Evolutionary conservation across 257 asterid species (phyloP).

Genomic region (Cinchona pubescens): DNA sequence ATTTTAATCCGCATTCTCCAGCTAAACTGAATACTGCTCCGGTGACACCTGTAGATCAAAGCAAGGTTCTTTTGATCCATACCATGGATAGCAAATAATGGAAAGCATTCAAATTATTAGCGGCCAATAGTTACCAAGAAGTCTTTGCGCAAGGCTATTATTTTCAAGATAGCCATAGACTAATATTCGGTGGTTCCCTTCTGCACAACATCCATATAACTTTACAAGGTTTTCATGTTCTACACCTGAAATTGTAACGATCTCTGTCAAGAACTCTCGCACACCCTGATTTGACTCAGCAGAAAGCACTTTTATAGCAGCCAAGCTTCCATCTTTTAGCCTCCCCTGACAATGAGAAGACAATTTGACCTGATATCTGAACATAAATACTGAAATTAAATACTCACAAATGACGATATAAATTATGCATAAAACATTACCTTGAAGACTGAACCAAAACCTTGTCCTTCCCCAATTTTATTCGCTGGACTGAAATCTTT

Average conservation of each 20-base stretch:
- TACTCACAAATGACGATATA: not conserved
- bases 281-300: constrained; percentile 77
- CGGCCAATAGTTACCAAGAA: constrained; percentile 50
- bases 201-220: constrained; percentile 83
- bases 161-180: constrained; percentile 89
- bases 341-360: constrained; percentile 52
- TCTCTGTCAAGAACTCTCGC: constrained; percentile 69
- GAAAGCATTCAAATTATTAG: constrained; percentile 3
- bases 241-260: constrained; percentile 55
- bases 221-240: constrained; percentile 85
- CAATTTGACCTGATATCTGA: constrained; percentile 1
- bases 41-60: constrained; percentile 32
- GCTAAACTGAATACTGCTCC: constrained; percentile 37
- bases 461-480: constrained; percentile 88
- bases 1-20: constrained; percentile 64
- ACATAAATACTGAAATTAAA: constrained; percentile 4
- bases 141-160: constrained; percentile 85
- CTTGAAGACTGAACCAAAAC: constrained; percentile 88
- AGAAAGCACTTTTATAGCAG: constrained; percentile 86
- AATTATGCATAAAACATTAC: constrained; percentile 27
- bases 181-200: constrained; percentile 63
- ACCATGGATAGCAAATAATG: constrained; percentile 15
- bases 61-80: no score
- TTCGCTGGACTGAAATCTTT: constrained; percentile 51
- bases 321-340: constrained; percentile 65